These are phyloP conservation scores for Tripidium arundinaceum DNA, from an alignment of 202 grass and related monocot species.

Conservation along the genomic window DNA sequence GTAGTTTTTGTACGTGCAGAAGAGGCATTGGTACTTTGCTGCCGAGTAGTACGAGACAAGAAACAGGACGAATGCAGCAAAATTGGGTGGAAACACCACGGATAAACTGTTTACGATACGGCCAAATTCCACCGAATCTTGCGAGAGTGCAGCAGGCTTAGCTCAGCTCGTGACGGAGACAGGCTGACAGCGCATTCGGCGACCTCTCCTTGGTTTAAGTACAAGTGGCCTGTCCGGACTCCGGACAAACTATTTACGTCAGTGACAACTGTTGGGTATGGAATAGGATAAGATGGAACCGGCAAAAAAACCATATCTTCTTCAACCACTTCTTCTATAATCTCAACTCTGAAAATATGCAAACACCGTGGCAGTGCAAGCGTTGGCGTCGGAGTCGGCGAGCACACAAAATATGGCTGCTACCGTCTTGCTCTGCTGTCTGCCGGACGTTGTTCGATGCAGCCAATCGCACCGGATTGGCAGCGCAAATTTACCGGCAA, in stretches of 20 bases:
- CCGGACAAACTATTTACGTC: not conserved
- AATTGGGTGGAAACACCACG: not conserved
- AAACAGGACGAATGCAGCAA: not conserved
- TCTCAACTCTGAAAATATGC: not conserved
- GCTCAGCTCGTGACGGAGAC: not conserved
- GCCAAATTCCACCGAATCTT: not conserved
- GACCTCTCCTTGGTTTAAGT: not conserved
- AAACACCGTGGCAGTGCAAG: not conserved
- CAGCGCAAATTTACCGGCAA: not conserved
- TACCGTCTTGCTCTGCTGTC: not conserved
- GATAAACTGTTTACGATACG: not conserved
- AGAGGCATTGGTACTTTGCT: not conserved
- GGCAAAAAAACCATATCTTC: not conserved
- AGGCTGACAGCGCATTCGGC: not conserved
- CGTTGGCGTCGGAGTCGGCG: too few species aligned
- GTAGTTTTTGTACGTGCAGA: not conserved
- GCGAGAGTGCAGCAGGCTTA: not conserved
- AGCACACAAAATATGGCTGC: too few species aligned
- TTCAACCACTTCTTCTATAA: constrained; percentile 5
- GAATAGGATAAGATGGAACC: not conserved
- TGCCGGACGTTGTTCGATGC: not conserved
- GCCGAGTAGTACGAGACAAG: not conserved
- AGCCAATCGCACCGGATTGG: not conserved
- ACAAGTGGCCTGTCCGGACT: not conserved
- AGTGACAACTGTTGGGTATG: not conserved